Evolutionary conservation across 441 rosid species (phyloP).

Genomic region (Geranium incanum): DNA sequence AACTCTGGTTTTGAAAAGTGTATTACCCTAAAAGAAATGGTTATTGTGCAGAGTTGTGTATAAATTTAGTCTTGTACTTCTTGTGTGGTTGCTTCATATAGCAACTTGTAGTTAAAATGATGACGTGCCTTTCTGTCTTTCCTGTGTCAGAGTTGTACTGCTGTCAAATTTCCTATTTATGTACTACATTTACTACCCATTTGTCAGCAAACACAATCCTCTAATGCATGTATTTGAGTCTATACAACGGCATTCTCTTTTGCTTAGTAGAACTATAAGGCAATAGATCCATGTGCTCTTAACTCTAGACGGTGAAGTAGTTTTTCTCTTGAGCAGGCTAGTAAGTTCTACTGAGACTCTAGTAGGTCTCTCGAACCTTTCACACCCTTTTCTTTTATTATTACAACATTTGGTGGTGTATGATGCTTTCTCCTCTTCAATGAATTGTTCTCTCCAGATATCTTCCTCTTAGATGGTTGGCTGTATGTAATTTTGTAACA

Average conservation of each 20-base stretch:
- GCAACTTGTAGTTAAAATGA: neutral
- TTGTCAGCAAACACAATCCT: neutral
- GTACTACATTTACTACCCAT: neutral
- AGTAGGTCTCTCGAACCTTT: neutral
- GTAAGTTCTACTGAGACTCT: neutral
- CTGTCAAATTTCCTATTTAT: neutral
- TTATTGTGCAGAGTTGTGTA: neutral
- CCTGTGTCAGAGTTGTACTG: neutral
- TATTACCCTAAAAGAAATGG: neutral
- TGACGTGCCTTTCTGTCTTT: neutral
- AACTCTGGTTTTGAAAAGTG: neutral
- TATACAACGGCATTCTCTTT: neutral
- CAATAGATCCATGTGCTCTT: neutral
- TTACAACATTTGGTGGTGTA: neutral
- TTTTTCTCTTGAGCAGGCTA: neutral
- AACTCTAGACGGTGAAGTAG: neutral
- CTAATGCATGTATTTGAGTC: conserved; percentile 1
- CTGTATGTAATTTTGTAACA: neutral
- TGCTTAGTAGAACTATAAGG: neutral
- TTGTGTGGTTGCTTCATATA: neutral
- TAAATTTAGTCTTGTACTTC: neutral
- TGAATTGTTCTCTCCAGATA: neutral
- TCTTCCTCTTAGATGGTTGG: conserved; percentile 9
- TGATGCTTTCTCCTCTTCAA: neutral
- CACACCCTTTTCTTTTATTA: neutral